Evolutionary conservation across 2,329 filamentous ascomycete species (phyloP), one percentile per base, ranked within the genome.

Genomic region (Talaromyces pinophilus): DNA sequence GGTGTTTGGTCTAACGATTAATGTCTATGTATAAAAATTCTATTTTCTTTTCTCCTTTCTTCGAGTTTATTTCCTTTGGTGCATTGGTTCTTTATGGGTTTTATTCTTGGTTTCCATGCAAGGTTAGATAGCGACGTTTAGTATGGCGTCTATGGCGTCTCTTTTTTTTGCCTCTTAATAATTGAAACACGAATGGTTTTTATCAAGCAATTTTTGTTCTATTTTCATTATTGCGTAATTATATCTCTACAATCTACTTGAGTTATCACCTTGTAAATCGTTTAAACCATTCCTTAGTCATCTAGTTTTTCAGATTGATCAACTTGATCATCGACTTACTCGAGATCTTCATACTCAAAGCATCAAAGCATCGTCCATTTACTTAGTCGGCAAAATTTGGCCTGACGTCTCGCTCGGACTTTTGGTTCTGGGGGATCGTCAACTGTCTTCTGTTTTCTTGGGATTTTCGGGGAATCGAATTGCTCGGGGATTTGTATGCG

Each of bases 11-110:
- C 33, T 57, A 57, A 57, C 54, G 54, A 57, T 22, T 57, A 22
- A 57, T 22, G 33, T 57, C 30, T 38, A 40, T 57, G 54, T 57
- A 57, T 57, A 57, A 57, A 40, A 35, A 35, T 54, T 5, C 17
- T 19, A 55, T 54, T 33, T 33, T 57, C 6, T n/a, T 38, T 22
- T 57, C 5, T 38, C 30, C 11, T 22, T 25, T 38, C 19, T 22
- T n/a, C 3, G 25, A 38, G 3, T 6, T 35, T 35, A 1, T 19
- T 54, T 35, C 7, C n/a, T 40, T 17, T 25, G 4, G 30, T 15
- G 30, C 10, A 10, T 55, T n/a, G 30, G 30, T 19, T 33, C 42
- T 19, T 17, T 19, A 28, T 28, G 46, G 22, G 10, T 5, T 52
- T 8, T 30, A 5, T 54, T 10, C 17, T 33, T 33, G 7, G 25